Evolutionary conservation across 805 yeast genomes (phyloP), one percentile per base, ranked within the genome.

Genomic region (Wilhelminamyces savonicus): DNA sequence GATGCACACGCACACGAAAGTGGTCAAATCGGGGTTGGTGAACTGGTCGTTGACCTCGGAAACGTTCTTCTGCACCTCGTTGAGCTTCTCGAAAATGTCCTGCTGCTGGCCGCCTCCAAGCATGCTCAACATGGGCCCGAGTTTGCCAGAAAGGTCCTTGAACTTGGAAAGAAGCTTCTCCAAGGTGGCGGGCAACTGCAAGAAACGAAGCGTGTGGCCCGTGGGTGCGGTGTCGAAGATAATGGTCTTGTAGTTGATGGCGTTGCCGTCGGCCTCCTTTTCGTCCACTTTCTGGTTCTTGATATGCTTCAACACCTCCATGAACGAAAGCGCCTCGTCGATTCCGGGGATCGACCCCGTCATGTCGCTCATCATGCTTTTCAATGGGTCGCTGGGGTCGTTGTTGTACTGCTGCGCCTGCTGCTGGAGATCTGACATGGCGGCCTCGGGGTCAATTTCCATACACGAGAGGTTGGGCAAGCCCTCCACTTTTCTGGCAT

Each of bases 151-250:
- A 33, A 92, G 71, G 46, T 86, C 94, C 47, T 87, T 79, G 55
- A 92, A 79, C 52, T 90, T 92, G 28, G 82, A 79, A 44, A 92
- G 69, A 21, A 94, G 71, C 54, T 85, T 86, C 46, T 87, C 94
- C 38, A 92, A 66, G 3, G 96, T 88, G 17, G 94, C 75, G 22
- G 99, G 99, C 49, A 92, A 75, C 59, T 88, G 96, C 55, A 92
- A 69, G 58, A 92, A 92, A 50, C 99, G 76, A 46, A 92, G 68
- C 2, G 98, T 92, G 60, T 92, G 99, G 21, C 99, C 99, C 0
- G 99, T 92, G 46, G 99, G 99, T 0, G 99, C 98, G n/a, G 99
- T 92, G 58, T 92, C 99, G 50, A 92, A 92, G 43, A 92, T 86
- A 41, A 92, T 88, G 7, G 95, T 86, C 44, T 83, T 86, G 54